Evolutionary conservation across 2,329 filamentous ascomycete genomes (phyloP).

Genomic region (Lachnellula hyalina): DNA sequence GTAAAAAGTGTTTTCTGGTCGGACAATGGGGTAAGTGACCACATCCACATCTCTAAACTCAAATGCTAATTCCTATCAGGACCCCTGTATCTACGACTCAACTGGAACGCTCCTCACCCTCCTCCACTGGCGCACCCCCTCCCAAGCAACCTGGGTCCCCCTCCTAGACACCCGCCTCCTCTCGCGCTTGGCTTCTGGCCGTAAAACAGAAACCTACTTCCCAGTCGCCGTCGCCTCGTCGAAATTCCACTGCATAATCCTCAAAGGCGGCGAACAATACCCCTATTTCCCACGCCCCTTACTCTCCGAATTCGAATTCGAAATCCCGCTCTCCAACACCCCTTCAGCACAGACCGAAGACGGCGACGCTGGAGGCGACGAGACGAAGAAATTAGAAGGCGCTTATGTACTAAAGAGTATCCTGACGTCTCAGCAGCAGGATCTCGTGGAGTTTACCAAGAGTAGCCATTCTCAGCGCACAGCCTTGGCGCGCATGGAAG

Average conservation of each 20-base stretch:
- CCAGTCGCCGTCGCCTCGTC: conserved; percentile 87
- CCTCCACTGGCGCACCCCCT: conserved; percentile 82
- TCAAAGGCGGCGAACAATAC: conserved; percentile 90
- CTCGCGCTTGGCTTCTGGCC: conserved; percentile 73
- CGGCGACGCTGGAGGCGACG: conserved; percentile 36
- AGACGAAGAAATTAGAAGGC: conserved; percentile 68
- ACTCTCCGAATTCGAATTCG: conserved; percentile 89
- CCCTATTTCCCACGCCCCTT: conserved; percentile 89
- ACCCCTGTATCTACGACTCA: conserved; percentile 94
- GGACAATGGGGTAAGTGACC: conserved; percentile 66
- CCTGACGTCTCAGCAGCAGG: conserved; percentile 67
- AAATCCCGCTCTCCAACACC: conserved; percentile 66
- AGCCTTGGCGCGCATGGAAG: conserved; percentile 64
- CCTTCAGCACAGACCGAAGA: conserved; percentile 37
- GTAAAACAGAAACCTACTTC: conserved; percentile 88
- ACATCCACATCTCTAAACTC: neutral
- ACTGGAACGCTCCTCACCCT: conserved; percentile 83
- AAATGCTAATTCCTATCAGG: conserved; percentile 41
- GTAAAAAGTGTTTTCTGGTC: conserved; percentile 88
- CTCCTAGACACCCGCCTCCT: conserved; percentile 84
- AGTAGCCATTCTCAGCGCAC: conserved; percentile 59
- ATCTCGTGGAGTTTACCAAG: conserved; percentile 65
- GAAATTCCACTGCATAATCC: conserved; percentile 97
- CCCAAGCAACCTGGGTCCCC: conserved; percentile 85
- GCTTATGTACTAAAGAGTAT: conserved; percentile 71